Base-by-base conservation (phyloP, 257 asterid genomes). In the Fraxinus americana region DNA sequence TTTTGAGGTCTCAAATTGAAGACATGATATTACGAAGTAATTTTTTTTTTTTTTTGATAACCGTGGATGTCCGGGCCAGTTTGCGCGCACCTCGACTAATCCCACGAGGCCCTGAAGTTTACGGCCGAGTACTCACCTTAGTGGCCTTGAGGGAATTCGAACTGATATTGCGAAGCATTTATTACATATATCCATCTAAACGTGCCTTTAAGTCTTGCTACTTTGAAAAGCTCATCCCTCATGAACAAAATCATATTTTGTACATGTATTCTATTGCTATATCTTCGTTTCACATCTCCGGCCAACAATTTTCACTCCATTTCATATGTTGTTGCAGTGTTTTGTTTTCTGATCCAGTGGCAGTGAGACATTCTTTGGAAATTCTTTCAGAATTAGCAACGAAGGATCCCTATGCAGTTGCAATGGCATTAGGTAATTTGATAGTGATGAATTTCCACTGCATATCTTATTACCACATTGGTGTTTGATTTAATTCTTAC, bases 351-450 rank as follows among this genome's bases (percentile, higher is more conserved):
- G 99, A 96, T 81, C 98, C 98, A 63, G 96, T 96, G 65, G 98
- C 99, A 66, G 97, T 96, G 78, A 87, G 99, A 80, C 97, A 92
- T 90, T 89, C 98, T 52, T 86, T 96, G 84, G 99, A 96, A 87
- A 89, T 92, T 88, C 92, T 96, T 61, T 86, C 94, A 71, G 97
- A 93, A 78, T 87, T 96, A 77, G 98, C 97, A 63, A 45, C 90
- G 74, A 90, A 87, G 83, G 99, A 96, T 86, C 96, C 98, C 14
- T 92, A 93, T 83, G 96, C 97, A 63, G 98, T 90, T 78, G 97
- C 98, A 12, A 91, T 90, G 96, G 92, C 96, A 54, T 85, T 96
- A 83, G 98, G 99, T 96, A 96, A 89, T 67, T 68, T 66, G 65
- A 73, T 78, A 70, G 57, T 41, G 43, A 76, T 80, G 45, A 48